Evolutionary conservation across 352 stramenopile genomes (phyloP).

Genomic region (Pythium scleroteichum): DNA sequence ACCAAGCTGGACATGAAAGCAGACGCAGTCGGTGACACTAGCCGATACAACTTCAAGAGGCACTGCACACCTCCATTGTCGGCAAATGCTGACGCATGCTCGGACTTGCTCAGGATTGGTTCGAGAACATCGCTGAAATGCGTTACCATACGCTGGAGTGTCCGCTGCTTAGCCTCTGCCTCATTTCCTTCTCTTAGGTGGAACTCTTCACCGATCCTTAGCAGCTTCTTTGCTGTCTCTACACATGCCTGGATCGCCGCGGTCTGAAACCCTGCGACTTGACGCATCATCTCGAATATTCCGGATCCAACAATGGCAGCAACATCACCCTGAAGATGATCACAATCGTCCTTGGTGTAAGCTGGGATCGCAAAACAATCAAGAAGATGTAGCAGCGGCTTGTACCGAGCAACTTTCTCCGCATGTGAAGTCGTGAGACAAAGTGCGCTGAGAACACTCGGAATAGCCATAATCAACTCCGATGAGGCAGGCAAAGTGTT

Average conservation of each 20-base stretch:
- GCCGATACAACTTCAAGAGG: constrained; percentile 88
- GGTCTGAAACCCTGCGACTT: constrained; percentile 89
- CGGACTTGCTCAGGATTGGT: constrained; percentile 93
- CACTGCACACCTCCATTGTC: constrained; percentile 87
- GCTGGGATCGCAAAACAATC: constrained; percentile 90
- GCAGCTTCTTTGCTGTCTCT: constrained; percentile 89
- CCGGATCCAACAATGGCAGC: constrained; percentile 91
- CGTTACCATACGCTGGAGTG: constrained; percentile 62
- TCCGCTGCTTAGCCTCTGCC: constrained; percentile 13
- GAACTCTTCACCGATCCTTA: constrained; percentile 63
- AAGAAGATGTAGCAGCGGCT: constrained; percentile 91
- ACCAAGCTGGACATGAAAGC: constrained; percentile 74
- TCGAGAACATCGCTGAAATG: constrained; percentile 94
- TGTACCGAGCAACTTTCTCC: constrained; percentile 87
- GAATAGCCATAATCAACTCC: constrained; percentile 94
- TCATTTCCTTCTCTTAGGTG: neutral
- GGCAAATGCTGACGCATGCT: constrained; percentile 92
- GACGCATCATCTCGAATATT: constrained; percentile 96
- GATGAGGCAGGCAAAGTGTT: constrained; percentile 78
- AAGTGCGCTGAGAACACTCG: constrained; percentile 92
- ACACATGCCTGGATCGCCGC: constrained; percentile 88
- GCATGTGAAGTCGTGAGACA: constrained; percentile 92
- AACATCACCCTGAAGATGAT: constrained; percentile 93
- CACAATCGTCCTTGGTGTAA: constrained; percentile 84
- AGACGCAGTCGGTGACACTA: constrained; percentile 83